These are phyloP conservation scores for Yarrowia sp. DNA, from an alignment of 805 yeast genomes.

Conservation along the genomic window DNA sequence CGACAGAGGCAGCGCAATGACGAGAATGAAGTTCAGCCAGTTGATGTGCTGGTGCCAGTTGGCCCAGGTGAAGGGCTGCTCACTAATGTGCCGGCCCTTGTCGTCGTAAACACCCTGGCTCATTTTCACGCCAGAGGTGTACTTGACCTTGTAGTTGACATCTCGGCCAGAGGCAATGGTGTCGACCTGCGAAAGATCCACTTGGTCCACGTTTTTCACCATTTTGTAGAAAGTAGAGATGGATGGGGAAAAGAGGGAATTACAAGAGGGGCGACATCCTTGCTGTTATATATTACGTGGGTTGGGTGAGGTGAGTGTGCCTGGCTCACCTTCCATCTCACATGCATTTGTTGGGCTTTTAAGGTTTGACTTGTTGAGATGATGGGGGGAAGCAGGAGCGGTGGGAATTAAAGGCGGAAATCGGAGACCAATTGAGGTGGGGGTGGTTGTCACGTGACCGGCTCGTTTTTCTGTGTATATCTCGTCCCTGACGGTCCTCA, in stretches of 20 bases:
- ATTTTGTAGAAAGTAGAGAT: constrained; percentile 31
- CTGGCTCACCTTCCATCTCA: constrained; percentile 29
- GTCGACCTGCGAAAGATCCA: constrained; percentile 48
- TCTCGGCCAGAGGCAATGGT: constrained; percentile 50
- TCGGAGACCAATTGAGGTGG: no score
- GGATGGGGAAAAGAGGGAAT: background rate
- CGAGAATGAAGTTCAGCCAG: constrained; percentile 71
- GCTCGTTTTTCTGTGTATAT: no score
- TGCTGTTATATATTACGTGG: background rate
- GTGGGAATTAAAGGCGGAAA: background rate
- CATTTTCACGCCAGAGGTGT: constrained; percentile 45
- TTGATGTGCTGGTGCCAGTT: constrained; percentile 78
- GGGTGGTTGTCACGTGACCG: no score
- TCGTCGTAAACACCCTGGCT: constrained; percentile 41
- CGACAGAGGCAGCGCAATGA: constrained; percentile 61
- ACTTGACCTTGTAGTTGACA: constrained; percentile 45
- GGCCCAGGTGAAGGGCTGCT: constrained; percentile 74
- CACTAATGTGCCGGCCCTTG: constrained; percentile 61
- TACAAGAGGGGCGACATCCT: no score
- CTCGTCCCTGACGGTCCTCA: no score
- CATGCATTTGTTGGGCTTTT: constrained; percentile 39
- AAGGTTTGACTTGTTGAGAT: constrained; percentile 37
- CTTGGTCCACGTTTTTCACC: constrained; percentile 44
- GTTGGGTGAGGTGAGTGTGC: background rate
- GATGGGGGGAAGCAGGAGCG: background rate